A percentile compares a stretch with the other conserved stretches of the same genome.
These are phyloP conservation scores for Chlorella sp. DNA, from an alignment of 139 green algal genomes.

Conservation along the genomic window DNA sequence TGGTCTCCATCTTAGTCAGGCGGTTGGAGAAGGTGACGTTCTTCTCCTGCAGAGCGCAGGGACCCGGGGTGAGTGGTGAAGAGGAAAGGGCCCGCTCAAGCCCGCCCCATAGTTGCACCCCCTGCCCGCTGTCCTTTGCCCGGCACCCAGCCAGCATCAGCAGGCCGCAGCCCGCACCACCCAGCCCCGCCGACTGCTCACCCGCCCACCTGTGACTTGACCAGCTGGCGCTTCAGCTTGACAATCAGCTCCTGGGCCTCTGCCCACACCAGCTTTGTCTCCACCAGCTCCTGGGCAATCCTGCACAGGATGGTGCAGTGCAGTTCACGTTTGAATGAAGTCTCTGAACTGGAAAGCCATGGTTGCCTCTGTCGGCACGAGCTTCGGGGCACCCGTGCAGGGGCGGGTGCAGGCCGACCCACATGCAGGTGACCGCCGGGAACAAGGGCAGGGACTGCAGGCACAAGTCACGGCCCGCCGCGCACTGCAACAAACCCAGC, in stretches of 20 bases:
- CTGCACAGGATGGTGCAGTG: neutral
- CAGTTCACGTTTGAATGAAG: neutral
- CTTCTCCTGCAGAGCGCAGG: neutral
- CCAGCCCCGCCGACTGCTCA: neutral
- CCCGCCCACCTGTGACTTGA: constrained; percentile 48
- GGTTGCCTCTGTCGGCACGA: neutral
- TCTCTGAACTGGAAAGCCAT: neutral
- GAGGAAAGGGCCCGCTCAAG: neutral
- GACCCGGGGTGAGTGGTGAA: no score
- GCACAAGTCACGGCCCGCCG: no score
- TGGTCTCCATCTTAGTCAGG: constrained; percentile 51
- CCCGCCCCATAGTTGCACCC: neutral
- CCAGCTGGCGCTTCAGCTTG: constrained; percentile 41
- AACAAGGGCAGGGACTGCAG: neutral
- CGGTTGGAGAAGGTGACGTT: constrained; percentile 44
- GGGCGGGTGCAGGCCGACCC: neutral
- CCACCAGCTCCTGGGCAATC: constrained; percentile 48
- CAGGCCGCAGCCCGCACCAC: neutral
- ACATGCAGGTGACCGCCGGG: no score
- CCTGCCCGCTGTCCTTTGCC: neutral
- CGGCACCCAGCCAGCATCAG: neutral
- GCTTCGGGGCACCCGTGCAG: neutral
- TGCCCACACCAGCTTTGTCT: constrained; percentile 49
- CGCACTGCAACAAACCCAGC: no score
- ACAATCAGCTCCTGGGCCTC: constrained; percentile 53